A percentile compares a stretch with the other conserved stretches of the same genome.
Conservation (phyloP, 2,329 filamentous ascomycete species). For the Fonsecaea erecta region DNA sequence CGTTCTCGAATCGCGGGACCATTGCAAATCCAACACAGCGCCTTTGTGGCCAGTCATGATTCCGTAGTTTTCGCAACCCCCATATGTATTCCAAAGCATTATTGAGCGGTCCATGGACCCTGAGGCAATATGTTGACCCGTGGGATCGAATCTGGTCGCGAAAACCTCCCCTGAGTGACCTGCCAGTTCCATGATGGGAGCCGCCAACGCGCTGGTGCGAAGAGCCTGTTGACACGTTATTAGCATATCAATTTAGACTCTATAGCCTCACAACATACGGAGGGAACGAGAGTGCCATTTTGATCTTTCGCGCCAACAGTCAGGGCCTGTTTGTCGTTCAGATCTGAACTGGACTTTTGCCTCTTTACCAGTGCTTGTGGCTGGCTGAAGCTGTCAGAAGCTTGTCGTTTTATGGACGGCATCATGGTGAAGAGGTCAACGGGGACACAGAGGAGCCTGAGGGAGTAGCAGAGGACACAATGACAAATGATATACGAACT, state of each 20-base stretch:
- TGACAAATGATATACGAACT: constrained; percentile 29
- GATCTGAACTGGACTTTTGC: constrained; percentile 71
- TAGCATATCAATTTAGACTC: constrained; percentile 32
- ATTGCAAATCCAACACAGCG: constrained; percentile 88
- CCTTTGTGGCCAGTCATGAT: constrained; percentile 86
- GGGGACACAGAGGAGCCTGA: constrained; percentile 2
- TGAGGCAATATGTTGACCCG: constrained; percentile 86
- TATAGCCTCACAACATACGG: constrained; percentile 56
- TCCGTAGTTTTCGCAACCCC: constrained; percentile 93
- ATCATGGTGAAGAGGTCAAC: constrained; percentile 54
- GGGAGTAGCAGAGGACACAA: constrained; percentile 15
- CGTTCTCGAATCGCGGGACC: constrained; percentile 91
- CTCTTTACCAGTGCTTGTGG: constrained; percentile 86
- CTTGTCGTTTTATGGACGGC: constrained; percentile 90
- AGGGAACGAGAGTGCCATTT: constrained; percentile 68
- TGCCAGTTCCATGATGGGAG: constrained; percentile 91
- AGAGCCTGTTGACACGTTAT: constrained; percentile 61
- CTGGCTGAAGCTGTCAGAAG: constrained; percentile 78
- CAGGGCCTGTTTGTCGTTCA: constrained; percentile 61
- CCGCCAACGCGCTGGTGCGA: constrained; percentile 80
- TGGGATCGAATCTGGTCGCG: constrained; percentile 84
- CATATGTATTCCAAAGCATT: constrained; percentile 95
- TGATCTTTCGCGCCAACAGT: constrained; percentile 57
- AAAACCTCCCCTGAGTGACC: constrained; percentile 85
- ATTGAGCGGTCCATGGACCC: constrained; percentile 95